A percentile compares a stretch with the other conserved stretches of the same genome.
phyloP scores from a whole-genome alignment of 768 basidiomycete species.

The Fomitopsis pulvina region DNA sequence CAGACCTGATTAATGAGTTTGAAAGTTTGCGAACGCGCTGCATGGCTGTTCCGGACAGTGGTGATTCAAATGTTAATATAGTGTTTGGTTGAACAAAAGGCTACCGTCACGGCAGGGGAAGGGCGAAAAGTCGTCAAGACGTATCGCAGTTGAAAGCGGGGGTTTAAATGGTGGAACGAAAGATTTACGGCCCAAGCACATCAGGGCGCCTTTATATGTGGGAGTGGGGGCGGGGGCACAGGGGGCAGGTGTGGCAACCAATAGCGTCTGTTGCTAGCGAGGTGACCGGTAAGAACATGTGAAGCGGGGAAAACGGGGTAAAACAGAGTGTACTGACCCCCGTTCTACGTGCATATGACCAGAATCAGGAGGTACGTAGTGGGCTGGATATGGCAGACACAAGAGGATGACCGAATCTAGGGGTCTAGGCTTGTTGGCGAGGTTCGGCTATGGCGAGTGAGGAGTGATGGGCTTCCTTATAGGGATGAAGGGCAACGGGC shows the following conservation, averaged over 20 bases:
- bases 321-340: too few species aligned
- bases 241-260: background rate
- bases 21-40: background rate
- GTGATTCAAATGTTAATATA: background rate
- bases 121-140: background rate
- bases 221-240: background rate
- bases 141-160: background rate
- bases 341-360: too few species aligned
- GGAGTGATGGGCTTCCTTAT: background rate
- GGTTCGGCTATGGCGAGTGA: too few species aligned
- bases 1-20: background rate
- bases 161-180: background rate
- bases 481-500: background rate
- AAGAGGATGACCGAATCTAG: background rate
- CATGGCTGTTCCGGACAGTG: background rate
- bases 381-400: background rate
- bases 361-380: too few species aligned
- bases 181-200: background rate
- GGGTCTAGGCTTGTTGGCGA: background rate
- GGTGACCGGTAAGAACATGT: too few species aligned
- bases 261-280: background rate
- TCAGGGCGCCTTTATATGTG: background rate
- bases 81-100: background rate
- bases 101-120: too few species aligned
- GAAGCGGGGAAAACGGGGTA: too few species aligned